Base-by-base conservation (phyloP, 2,329 filamentous ascomycete species). In the Cladosporium halotolerans region DNA sequence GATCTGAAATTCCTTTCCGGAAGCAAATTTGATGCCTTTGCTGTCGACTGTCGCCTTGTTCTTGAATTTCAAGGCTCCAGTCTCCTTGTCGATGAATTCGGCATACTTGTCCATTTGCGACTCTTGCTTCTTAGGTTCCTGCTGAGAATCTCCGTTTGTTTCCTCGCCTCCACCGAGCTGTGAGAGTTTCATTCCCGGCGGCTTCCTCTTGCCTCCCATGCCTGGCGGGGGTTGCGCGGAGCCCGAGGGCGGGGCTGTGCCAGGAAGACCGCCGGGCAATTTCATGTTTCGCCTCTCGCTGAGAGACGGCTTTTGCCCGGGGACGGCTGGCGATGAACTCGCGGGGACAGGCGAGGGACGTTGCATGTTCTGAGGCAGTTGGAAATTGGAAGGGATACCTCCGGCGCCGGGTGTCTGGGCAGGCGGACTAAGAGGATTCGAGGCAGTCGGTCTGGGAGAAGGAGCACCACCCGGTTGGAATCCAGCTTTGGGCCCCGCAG, bases 11-110 rank as follows among this genome's bases (percentile, higher is more conserved):
- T 84, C 89, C 51, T 85, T 86, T 2, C 93, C 93, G 54, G 87
- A 90, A 19, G 87, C 85, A 66, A 99, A 99, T 66, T 97, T 86
- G 57, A 99, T 91, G 23, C 93, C 93, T 13, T 87, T 84, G 23
- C 88, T 84, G 58, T 91, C 92, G 50, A 99, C 88, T 4, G 89
- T 83, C 9, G 93, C 93, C 60, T 95, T 95, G 60, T 90, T 91
- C 62, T 90, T 88, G 72, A 99, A 99, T 8, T 85, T 95, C 58
- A 99, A 77, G 62, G 87, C 95, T 9, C 93, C 93, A 47, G 89
- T 89, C 65, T 96, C 88, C 0, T 89, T 86, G 66, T 99, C 91
- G 56, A 99, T 88, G 65, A 88, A 93, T 58, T 96, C 85, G 32
- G 84, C 77, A 62, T 85, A 88, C 63, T 85, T 85, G 64, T 81